phyloP scores from a whole-genome alignment of 75 land plant species.

The Cunninghamia lanceolata region DNA sequence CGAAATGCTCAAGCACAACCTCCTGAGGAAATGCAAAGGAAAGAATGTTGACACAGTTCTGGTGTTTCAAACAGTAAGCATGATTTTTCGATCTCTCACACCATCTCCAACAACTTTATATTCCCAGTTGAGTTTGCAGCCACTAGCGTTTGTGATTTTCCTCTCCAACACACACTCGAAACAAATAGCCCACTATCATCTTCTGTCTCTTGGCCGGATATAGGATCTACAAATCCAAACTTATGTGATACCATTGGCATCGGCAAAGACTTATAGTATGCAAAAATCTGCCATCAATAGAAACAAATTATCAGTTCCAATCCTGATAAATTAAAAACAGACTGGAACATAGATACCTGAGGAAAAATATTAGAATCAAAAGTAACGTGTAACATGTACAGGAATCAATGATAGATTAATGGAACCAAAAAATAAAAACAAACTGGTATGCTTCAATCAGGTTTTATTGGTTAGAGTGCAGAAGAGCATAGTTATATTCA shows the following conservation, averaged over 20 bases:
- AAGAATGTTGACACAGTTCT: neutral
- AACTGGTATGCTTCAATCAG: neutral
- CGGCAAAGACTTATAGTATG: conserved; percentile 83
- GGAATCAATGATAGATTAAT: neutral
- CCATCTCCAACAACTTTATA: conserved; percentile 82
- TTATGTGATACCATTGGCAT: conserved; percentile 89
- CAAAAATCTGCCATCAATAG: conserved; percentile 58
- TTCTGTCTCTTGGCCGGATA: conserved; percentile 76
- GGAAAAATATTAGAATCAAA: neutral
- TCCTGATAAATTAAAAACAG: neutral
- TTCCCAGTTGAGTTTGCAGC: conserved; percentile 93
- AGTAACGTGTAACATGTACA: neutral
- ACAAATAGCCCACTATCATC: conserved; percentile 91
- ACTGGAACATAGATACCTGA: neutral
- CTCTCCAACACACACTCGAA: conserved; percentile 96
- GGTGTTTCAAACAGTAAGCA: neutral
- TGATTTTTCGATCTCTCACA: conserved; percentile 24
- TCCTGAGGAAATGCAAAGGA: neutral
- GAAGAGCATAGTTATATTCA: neutral
- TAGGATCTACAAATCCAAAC: conserved; percentile 83
- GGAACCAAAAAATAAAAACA: neutral
- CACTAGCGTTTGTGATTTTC: conserved; percentile 75
- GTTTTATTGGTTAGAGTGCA: neutral
- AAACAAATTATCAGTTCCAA: neutral
- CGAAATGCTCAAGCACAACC: neutral